These are phyloP conservation scores for Fraxinus albicans DNA, from an alignment of 305 asterid genomes.

Conservation along the genomic window DNA sequence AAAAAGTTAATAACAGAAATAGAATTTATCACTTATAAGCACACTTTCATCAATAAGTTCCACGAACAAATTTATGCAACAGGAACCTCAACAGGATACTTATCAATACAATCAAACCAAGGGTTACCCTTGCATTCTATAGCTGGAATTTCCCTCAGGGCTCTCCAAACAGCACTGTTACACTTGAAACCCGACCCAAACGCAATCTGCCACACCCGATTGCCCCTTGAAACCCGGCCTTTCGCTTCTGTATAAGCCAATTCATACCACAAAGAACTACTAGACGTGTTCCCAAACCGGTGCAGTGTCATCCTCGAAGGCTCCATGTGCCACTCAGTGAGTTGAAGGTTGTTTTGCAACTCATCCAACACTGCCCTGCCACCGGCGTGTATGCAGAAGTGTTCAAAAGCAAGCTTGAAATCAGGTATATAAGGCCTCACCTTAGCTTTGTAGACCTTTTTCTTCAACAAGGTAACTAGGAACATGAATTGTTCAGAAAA, in stretches of 20 bases:
- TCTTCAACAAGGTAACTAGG: conserved; percentile 3
- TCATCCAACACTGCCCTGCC: conserved; percentile 11
- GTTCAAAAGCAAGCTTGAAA: conserved; percentile 15
- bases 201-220: conserved; percentile 15
- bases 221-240: conserved; percentile 11
- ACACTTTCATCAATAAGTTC: not conserved
- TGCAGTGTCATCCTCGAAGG: conserved; percentile 12
- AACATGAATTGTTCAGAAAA: conserved; percentile 15
- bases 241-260: conserved; percentile 13
- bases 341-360: conserved; percentile 6
- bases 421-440: conserved; percentile 17
- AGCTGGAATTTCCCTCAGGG: conserved; percentile 3
- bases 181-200: conserved; percentile 17
- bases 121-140: not conserved
- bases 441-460: conserved; percentile 1
- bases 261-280: conserved; percentile 5
- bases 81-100: conserved; percentile 11
- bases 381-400: conserved; percentile 3
- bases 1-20: not conserved
- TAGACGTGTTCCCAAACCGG: conserved; percentile 13
- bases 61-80: not conserved
- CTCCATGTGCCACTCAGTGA: conserved; percentile 18
- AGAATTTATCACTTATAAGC: not conserved
- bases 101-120: conserved; percentile 3
- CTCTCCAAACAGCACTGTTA: conserved; percentile 16